Conservation (phyloP, 2,329 filamentous ascomycete genomes). For the Hypoxylon sp. region DNA sequence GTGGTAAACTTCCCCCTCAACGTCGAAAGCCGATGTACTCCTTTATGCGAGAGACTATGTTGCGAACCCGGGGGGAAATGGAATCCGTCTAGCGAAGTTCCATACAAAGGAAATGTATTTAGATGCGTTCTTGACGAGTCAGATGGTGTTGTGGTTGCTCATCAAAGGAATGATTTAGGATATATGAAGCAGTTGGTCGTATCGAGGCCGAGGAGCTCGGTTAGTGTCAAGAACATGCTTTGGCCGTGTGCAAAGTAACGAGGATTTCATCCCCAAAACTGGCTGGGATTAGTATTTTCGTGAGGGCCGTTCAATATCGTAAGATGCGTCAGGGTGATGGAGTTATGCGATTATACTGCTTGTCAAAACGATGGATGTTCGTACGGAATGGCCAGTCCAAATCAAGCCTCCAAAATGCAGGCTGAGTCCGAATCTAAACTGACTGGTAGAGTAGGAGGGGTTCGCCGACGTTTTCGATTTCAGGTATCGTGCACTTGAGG, state of each 20-base stretch:
- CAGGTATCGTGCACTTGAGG: constrained; percentile 97
- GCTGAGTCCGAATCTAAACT: constrained; percentile 54
- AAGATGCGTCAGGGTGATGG: constrained; percentile 23
- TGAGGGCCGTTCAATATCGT: constrained; percentile 43
- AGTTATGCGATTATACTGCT: constrained; percentile 8
- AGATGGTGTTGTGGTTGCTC: constrained; percentile 12
- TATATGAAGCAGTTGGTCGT: constrained; percentile 21
- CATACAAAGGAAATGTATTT: constrained; percentile 46
- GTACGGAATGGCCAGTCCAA: constrained; percentile 3
- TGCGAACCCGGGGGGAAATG: constrained; percentile 32
- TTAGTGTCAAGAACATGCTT: constrained; percentile 21
- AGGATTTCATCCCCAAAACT: constrained; percentile 11
- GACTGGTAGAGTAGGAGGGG: constrained; percentile 92
- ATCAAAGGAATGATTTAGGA: constrained; percentile 8
- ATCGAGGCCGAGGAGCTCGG: constrained; percentile 2
- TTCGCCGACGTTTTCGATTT: constrained; percentile 98
- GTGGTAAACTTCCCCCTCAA: constrained; percentile 21
- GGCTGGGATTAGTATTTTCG: constrained; percentile 31
- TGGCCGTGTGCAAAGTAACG: constrained; percentile 11
- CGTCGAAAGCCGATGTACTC: constrained; percentile 32
- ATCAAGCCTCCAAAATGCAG: constrained; percentile 3
- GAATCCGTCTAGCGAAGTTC: constrained; percentile 38
- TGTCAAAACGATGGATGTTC: constrained; percentile 1
- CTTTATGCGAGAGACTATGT: constrained; percentile 35
- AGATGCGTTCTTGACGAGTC: constrained; percentile 31